Base-by-base conservation (phyloP, 2,329 filamentous ascomycete species). In the Moelleriella libera region DNA sequence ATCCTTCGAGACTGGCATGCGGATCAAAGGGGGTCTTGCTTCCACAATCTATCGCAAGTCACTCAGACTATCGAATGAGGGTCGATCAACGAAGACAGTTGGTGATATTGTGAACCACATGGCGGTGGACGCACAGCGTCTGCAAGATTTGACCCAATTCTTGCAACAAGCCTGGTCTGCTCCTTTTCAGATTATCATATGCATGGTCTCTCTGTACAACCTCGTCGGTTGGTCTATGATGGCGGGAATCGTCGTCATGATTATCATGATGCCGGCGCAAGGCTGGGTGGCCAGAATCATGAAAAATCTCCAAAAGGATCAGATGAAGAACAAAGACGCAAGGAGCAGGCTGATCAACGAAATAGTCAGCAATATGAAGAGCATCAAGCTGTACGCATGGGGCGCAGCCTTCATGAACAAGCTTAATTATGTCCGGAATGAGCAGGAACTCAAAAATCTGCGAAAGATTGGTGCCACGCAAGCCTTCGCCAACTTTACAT, bases 61-160 rank as follows among this genome's bases (percentile, higher is more conserved):
- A 0, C 74, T 97, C 52, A 83, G 80, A 53, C 72, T 98, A 14
- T 97, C 90, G 5, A 97, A 94, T 57, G 92, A 98, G 66, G 92
- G 92, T 7, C 80, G 90, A 47, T 77, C 88, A 2, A 68, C 81
- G 43, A 96, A 97, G 68, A 86, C 87, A 0, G 98, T 92, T 0
- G 92, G 92, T 49, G 94, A 98, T 59, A 97, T 98, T 59, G 92
- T 98, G 62, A 98, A 98, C 62, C 92, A 95, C 67, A 98, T 98
- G 90, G 92, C 94, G 43, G 90, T 98, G 8, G 92, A 98, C 62
- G 90, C 90, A 11, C 92, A 98, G 65, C 83, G 94, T 54, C 75
- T 98, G 14, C 86, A 96, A 58, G 92, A 98, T 65, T 71, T 98
- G 49, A 88, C 90, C 2, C 94, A 98, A 60, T 98, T 92, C 61